Base-by-base conservation (phyloP, 2,329 filamentous ascomycete genomes). In the Orbilia brochopaga region DNA sequence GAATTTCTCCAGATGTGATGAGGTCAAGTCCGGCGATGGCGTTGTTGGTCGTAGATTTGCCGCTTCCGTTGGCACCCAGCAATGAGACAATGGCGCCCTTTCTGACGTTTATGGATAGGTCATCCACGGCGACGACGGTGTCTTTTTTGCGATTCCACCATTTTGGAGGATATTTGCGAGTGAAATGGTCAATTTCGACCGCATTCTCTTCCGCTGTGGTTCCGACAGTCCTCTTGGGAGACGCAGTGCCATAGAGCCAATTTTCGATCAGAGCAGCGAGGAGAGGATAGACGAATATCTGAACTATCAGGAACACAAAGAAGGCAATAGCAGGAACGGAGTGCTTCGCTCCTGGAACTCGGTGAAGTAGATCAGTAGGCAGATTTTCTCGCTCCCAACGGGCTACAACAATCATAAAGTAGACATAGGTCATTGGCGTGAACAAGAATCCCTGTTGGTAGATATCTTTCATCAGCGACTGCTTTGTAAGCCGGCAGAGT, bases 31-130 rank as follows among this genome's bases (percentile, higher is more conserved):
- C 92, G 10, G 91, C 90, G 74, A 97, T 92, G 4, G 90, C 89
- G 77, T 96, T 91, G 2, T 97, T 83, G 0, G 92, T 96, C 0
- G 92, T 96, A 60, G 88, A 92, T 79, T 97, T 97, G 37, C 92
- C 92, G 75, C 88, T 91, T 17, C 92, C 92, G 78, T 97, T 97
- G 4, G 92, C 91, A 40, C 92, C 92, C 0, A 97, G 84, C 0
- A 97, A 82, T 1, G 92, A 90, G 77, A 95, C 85, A 58, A 97
- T 96, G 76, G 96, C 88, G 0, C 92, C 92, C 74, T 87, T 86
- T 2, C 85, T 83, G 1, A 90, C 90, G 17, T 85, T 84, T 53
- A 97, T 82, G 57, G 84, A 88, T 40, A 97, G 81, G 44, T 87
- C 82, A 69, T 91, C 84, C 44, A 97, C 91, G 2, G 92, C 92